phyloP scores from a whole-genome alignment of 306 rosid genomes.

The Morella rubra region DNA sequence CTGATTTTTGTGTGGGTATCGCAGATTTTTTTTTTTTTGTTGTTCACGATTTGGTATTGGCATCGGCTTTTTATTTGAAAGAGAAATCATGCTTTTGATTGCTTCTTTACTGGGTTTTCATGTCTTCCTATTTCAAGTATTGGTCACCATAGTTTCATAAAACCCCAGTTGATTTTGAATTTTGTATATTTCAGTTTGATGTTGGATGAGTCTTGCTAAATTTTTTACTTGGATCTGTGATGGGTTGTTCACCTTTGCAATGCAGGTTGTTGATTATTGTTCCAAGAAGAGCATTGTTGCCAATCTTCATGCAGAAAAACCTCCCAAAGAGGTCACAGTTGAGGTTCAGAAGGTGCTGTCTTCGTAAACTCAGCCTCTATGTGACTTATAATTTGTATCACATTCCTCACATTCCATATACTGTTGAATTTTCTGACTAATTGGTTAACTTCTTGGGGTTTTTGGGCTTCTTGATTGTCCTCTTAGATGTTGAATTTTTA shows the following conservation, averaged over 20 bases:
- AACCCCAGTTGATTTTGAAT: no score
- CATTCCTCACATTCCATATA: background rate
- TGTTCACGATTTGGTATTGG: no score
- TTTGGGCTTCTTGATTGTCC: no score
- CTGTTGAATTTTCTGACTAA: constrained; percentile 34
- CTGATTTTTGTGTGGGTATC: no score
- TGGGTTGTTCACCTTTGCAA: constrained; percentile 15
- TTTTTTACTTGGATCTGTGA: background rate
- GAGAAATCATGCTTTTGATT: no score
- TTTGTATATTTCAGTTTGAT: no score
- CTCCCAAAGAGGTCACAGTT: constrained; percentile 75
- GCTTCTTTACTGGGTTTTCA: no score
- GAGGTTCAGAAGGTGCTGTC: constrained; percentile 79
- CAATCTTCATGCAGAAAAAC: constrained; percentile 83
- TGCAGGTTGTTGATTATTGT: constrained; percentile 85
- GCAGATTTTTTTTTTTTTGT: no score
- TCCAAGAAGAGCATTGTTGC: constrained; percentile 72
- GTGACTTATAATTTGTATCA: constrained; percentile 24
- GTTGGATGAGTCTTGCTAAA: no score
- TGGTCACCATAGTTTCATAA: no score
- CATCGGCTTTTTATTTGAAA: no score
- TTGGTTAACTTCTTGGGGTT: constrained; percentile 27
- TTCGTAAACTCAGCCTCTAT: constrained; percentile 30
- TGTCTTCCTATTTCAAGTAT: no score
- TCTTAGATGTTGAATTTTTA: background rate